These are phyloP conservation scores for Suillus brevipes DNA, from an alignment of 768 basidiomycete species.

Conservation along the genomic window DNA sequence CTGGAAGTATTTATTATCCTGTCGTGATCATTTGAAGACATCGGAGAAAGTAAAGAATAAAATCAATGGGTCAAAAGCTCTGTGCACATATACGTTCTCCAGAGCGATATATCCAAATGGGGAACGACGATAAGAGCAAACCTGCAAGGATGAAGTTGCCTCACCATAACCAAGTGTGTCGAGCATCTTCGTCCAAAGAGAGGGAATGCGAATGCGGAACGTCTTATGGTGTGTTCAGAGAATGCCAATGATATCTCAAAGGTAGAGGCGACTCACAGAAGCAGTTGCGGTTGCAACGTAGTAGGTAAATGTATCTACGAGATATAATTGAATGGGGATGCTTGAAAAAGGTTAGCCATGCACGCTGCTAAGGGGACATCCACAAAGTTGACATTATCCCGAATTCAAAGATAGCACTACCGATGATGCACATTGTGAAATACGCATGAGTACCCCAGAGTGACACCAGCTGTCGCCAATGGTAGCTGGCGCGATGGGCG, in stretches of 20 bases:
- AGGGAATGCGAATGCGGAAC: conserved; percentile 67
- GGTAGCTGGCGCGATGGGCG: too few species aligned
- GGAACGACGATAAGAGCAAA: too few species aligned
- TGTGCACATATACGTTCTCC: conserved; percentile 20
- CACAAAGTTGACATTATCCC: conserved; percentile 63
- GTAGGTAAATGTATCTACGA: conserved; percentile 69
- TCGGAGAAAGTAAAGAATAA: not conserved
- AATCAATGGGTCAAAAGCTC: not conserved
- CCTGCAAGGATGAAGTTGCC: conserved; percentile 30
- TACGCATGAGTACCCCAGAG: too few species aligned
- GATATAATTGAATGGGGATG: conserved; percentile 67
- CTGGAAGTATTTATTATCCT: not conserved
- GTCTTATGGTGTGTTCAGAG: conserved; percentile 34
- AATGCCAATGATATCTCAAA: not conserved
- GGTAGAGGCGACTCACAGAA: conserved; percentile 40
- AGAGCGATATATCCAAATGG: too few species aligned
- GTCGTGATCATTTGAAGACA: not conserved
- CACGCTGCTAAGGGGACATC: conserved; percentile 22
- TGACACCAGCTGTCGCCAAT: too few species aligned
- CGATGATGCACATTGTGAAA: conserved; percentile 41
- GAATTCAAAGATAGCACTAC: conserved; percentile 59
- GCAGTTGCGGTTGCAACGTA: conserved; percentile 61
- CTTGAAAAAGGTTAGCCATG: conserved; percentile 20
- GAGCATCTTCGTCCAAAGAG: conserved; percentile 67
- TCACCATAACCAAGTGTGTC: conserved; percentile 38